Conservation (phyloP, 306 rosid genomes). For the Rosa lucieae region DNA sequence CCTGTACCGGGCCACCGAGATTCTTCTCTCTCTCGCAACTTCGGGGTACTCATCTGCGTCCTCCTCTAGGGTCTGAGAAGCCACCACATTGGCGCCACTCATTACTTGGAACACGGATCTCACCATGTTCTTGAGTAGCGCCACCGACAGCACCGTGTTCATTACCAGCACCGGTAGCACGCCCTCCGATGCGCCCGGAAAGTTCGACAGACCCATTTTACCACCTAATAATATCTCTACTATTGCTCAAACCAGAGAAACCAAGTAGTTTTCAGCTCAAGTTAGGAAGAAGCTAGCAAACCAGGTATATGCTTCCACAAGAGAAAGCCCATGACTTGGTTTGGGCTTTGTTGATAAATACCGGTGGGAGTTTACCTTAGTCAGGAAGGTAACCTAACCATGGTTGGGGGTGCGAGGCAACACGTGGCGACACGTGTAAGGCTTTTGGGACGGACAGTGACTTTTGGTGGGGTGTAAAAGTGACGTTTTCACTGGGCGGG, state of each 20-base stretch:
- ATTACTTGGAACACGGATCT: conserved; percentile 55
- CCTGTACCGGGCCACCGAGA: conserved; percentile 56
- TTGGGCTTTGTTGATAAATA: neutral
- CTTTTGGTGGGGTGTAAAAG: no score
- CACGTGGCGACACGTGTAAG: conserved; percentile 59
- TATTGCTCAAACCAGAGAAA: neutral
- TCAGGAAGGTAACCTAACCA: neutral
- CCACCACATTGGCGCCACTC: conserved; percentile 20
- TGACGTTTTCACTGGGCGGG: conserved; percentile 22
- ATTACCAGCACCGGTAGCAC: conserved; percentile 61
- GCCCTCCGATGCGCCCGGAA: conserved; percentile 53
- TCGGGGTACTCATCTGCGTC: conserved; percentile 20
- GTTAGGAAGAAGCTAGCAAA: neutral
- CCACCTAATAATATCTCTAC: no score
- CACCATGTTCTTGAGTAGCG: conserved; percentile 58
- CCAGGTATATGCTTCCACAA: neutral
- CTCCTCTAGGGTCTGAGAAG: conserved; percentile 32
- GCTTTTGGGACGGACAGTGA: neutral
- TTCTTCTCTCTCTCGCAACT: conserved; percentile 37
- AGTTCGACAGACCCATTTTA: conserved; percentile 71
- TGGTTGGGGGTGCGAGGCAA: conserved; percentile 17
- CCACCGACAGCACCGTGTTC: conserved; percentile 58
- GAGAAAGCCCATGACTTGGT: neutral
- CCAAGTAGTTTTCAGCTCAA: neutral
- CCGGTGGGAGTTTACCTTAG: neutral